These are phyloP conservation scores for Penicillium occitanis DNA, from an alignment of 2,329 filamentous ascomycete species.

Conservation along the genomic window DNA sequence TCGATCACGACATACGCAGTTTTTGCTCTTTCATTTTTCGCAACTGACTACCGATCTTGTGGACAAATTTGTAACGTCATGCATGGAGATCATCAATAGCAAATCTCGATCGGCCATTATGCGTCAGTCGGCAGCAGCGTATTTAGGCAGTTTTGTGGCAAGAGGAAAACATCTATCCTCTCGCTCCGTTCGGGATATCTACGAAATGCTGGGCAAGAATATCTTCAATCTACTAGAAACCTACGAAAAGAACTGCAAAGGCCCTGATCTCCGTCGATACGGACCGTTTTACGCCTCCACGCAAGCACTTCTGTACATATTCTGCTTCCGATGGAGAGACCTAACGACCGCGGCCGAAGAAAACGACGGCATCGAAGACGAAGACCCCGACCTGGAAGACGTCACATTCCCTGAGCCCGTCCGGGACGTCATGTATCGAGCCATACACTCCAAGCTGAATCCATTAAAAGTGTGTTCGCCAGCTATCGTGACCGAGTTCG, in stretches of 20 bases:
- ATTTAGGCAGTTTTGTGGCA: constrained; percentile 91
- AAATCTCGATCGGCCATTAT: constrained; percentile 67
- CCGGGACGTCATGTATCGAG: constrained; percentile 70
- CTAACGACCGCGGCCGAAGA: constrained; percentile 62
- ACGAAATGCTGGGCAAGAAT: constrained; percentile 73
- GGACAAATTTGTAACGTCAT: constrained; percentile 77
- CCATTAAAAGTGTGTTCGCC: constrained; percentile 93
- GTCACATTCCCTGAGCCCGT: constrained; percentile 75
- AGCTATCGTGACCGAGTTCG: constrained; percentile 86
- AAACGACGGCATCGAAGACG: constrained; percentile 50
- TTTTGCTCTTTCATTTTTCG: constrained; percentile 92
- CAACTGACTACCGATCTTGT: constrained; percentile 76
- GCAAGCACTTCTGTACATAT: constrained; percentile 91
- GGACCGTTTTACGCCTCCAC: constrained; percentile 81
- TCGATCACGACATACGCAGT: constrained; percentile 90
- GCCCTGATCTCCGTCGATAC: constrained; percentile 82
- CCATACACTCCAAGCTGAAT: constrained; percentile 87
- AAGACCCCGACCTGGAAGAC: constrained; percentile 61
- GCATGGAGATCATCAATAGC: constrained; percentile 71
- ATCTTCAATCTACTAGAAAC: constrained; percentile 71
- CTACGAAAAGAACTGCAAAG: constrained; percentile 72
- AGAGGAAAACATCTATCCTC: constrained; percentile 78
- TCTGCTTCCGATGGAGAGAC: constrained; percentile 97
- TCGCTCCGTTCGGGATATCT: constrained; percentile 76
- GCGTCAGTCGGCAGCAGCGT: constrained; percentile 83